phyloP scores from a whole-genome alignment of 2,329 filamentous ascomycete species.

The Chalaropsis ovoidea region DNA sequence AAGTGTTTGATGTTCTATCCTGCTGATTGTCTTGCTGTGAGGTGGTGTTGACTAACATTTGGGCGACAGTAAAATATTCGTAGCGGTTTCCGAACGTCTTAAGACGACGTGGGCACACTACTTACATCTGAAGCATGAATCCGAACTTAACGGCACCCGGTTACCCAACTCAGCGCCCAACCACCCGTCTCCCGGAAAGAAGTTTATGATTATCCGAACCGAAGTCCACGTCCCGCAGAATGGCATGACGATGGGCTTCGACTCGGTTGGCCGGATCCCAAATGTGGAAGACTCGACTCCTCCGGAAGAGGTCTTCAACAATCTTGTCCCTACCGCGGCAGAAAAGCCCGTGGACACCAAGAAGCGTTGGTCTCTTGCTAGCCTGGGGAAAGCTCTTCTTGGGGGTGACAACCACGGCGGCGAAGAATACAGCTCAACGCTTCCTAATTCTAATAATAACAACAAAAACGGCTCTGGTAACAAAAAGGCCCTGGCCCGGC shows the following conservation, averaged over 20 bases:
- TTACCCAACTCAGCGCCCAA: slow-evolving; percentile 66
- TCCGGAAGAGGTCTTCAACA: slow-evolving; percentile 29
- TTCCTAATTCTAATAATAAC: slow-evolving; percentile 28
- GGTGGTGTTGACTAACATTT: slow-evolving; percentile 28
- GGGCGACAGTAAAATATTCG: slow-evolving; percentile 54
- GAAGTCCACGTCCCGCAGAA: slow-evolving; percentile 47
- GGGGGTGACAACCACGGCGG: slow-evolving; percentile 20
- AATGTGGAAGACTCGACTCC: slow-evolving; percentile 27
- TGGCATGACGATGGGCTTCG: slow-evolving; percentile 43
- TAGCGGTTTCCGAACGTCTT: slow-evolving; percentile 56
- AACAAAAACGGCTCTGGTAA: background rate
- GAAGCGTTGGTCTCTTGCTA: slow-evolving; percentile 54
- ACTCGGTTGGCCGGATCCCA: slow-evolving; percentile 35
- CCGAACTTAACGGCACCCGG: slow-evolving; percentile 37
- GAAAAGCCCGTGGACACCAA: slow-evolving; percentile 38
- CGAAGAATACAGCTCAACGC: slow-evolving; percentile 28
- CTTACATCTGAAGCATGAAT: slow-evolving; percentile 59
- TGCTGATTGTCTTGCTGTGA: background rate
- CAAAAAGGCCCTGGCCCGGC: background rate
- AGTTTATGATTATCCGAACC: slow-evolving; percentile 80
- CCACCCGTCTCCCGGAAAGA: slow-evolving; percentile 71
- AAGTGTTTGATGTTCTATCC: slow-evolving; percentile 34
- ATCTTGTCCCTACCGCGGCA: slow-evolving; percentile 18
- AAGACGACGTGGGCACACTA: slow-evolving; percentile 70
- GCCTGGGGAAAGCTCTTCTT: slow-evolving; percentile 51